A percentile compares a stretch with the other conserved stretches of the same genome.
Evolutionary conservation across 2,329 filamentous ascomycete species (phyloP).

Genomic region (Sporothrix inflata): DNA sequence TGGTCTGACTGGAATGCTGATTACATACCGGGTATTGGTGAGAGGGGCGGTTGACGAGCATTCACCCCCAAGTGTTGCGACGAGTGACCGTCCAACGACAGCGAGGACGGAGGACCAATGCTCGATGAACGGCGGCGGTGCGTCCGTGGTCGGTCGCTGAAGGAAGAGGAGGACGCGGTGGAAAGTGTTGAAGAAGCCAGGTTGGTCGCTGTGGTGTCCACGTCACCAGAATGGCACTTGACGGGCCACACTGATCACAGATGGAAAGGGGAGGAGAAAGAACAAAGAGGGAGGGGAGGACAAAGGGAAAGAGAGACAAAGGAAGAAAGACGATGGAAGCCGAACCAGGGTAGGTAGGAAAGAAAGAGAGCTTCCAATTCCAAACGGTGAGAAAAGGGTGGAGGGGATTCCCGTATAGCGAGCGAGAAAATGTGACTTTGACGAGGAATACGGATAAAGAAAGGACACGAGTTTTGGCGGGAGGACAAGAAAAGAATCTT

Average conservation of each 20-base stretch:
- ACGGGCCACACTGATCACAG: slow-evolving; percentile 34
- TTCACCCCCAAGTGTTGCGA: slow-evolving; percentile 46
- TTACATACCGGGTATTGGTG: slow-evolving; percentile 60
- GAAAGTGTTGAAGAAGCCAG: slow-evolving; percentile 56
- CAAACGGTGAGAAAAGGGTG: slow-evolving; percentile 4
- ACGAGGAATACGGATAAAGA: slow-evolving; percentile 22
- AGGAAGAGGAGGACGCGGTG: slow-evolving; percentile 58
- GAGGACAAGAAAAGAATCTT: slow-evolving; percentile 25
- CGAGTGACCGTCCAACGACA: slow-evolving; percentile 42
- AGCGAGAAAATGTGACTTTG: slow-evolving; percentile 19
- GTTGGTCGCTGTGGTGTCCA: slow-evolving; percentile 41
- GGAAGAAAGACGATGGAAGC: neutral
- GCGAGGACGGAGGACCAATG: slow-evolving; percentile 36
- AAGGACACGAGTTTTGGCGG: slow-evolving; percentile 29
- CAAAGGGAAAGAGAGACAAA: slow-evolving; percentile 1
- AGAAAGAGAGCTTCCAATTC: neutral
- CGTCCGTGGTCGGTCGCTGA: slow-evolving; percentile 53
- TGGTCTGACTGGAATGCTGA: slow-evolving; percentile 14
- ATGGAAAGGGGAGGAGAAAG: neutral
- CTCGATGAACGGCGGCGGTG: slow-evolving; percentile 48
- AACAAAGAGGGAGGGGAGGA: neutral
- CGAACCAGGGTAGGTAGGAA: neutral
- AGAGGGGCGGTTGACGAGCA: slow-evolving; percentile 48
- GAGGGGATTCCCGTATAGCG: slow-evolving; percentile 15
- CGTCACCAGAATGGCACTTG: slow-evolving; percentile 37